A percentile compares a stretch with the other conserved stretches of the same genome.
phyloP scores from a whole-genome alignment of 768 basidiomycete species.

The Naganishia randhawae region DNA sequence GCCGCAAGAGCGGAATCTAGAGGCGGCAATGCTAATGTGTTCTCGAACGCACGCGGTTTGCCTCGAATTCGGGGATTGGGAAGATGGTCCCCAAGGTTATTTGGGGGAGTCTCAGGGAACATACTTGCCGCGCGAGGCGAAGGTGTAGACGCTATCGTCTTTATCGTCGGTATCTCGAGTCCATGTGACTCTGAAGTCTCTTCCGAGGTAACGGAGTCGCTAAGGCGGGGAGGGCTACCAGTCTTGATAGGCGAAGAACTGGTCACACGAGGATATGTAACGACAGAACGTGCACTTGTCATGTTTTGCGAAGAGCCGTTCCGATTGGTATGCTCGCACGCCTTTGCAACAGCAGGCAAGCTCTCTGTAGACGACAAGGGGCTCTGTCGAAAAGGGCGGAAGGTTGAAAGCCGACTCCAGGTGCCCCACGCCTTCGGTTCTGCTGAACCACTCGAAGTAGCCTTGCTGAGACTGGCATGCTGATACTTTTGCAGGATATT shows the following conservation, averaged over 20 bases:
- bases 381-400: constrained; percentile 10
- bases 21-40: constrained; percentile 1
- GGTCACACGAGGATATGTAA: background rate
- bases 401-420: constrained; percentile 1
- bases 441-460: too few relatives aligned
- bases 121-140: background rate
- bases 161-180: constrained; percentile 10
- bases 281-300: background rate
- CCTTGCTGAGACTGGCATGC: background rate
- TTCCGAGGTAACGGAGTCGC: constrained; percentile 15
- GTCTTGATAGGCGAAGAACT: background rate
- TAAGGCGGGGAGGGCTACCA: constrained; percentile 11
- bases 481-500: constrained; percentile 8
- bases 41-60: constrained; percentile 24
- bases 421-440: background rate
- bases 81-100: background rate
- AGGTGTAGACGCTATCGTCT: constrained; percentile 17
- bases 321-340: background rate
- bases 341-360: background rate
- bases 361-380: background rate
- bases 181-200: constrained; percentile 10
- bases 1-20: constrained; percentile 19
- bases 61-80: background rate
- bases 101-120: constrained; percentile 17
- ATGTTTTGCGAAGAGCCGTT: constrained; percentile 8